phyloP scores from a whole-genome alignment of 2,329 filamentous ascomycete genomes.

The Aspergillus pseudoglaucus region DNA sequence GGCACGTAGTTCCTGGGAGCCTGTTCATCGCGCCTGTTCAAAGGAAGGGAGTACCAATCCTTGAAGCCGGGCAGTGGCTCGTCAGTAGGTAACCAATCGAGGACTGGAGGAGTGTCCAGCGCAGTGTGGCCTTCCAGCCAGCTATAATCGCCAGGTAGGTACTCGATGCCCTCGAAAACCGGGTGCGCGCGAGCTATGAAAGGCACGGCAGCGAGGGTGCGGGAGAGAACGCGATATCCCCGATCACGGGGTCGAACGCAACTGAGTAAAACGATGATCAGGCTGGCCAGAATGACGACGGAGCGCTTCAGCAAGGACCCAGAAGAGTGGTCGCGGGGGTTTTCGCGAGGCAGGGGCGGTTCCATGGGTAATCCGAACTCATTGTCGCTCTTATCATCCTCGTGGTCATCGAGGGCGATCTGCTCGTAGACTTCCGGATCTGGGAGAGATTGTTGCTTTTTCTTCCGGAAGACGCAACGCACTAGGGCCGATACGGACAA shows the following conservation, averaged over 20 bases:
- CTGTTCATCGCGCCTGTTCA: conserved; percentile 5
- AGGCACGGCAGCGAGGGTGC: conserved; percentile 16
- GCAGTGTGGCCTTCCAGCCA: conserved; percentile 15
- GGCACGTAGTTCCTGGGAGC: not conserved
- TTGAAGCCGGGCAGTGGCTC: conserved; percentile 17
- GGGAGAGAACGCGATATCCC: conserved; percentile 21
- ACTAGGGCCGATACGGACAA: not conserved
- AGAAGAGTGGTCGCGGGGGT: conserved; percentile 3
- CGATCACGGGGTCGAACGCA: conserved; percentile 20
- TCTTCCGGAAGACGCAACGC: not conserved
- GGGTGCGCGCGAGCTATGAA: conserved; percentile 3
- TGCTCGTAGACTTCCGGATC: conserved; percentile 19
- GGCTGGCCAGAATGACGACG: conserved; percentile 14
- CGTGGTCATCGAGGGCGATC: conserved; percentile 18
- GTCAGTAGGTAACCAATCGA: conserved; percentile 19
- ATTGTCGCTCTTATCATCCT: conserved; percentile 17
- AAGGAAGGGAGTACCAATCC: conserved; percentile 16
- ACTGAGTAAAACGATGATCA: conserved; percentile 20
- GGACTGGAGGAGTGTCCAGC: conserved; percentile 13
- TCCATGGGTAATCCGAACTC: conserved; percentile 13
- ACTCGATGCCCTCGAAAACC: conserved; percentile 3
- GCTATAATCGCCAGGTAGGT: conserved; percentile 13
- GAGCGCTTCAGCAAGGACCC: conserved; percentile 8
- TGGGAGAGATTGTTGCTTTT: conserved; percentile 3
- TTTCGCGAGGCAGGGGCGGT: not conserved